Base-by-base conservation (phyloP, 192 early-diverging fungal species). In the Linnemannia elongata region DNA sequence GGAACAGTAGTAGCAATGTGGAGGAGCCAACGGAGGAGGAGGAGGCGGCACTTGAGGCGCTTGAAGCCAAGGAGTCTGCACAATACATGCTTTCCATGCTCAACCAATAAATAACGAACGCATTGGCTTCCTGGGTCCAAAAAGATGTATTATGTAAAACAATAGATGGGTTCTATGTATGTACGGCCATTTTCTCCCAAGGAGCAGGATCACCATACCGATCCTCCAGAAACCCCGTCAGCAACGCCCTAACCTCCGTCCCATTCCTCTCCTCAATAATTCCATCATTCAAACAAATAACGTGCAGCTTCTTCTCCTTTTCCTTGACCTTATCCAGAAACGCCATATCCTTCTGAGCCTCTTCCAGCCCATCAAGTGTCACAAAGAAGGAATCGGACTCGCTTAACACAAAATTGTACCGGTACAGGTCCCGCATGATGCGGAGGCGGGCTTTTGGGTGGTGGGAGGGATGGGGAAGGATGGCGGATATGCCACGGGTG, bases 21-120 rank as follows among this genome's bases (percentile, higher is more conserved):
- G 70, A 42, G 30, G 83, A 86, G 20, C 52, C 77, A 7, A 78
- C 76, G 20, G 27, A 54, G 27, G 85, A 81, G 52, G 85, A 87
- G 7, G 85, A 87, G 9, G 22, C 57, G 17, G 85, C 85, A 6
- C 35, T 87, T 27, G 85, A 87, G 27, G 76, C 76, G 18, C 60
- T 87, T 22, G 85, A 87, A 39, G 85, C 85, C 24, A 81, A 78
- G 49, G 85, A 87, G 52, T 87, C 72, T 78, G 80, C 57, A 35
- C 79, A 87, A 44, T 87, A 87, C 45, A 75, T 81, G 38, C 76
- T 87, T 35, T 76, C 45, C 6, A 54, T 87, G 24, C 71, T 86
- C 60, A 30, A 24, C 27, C 12, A 66, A 33, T 63, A 63, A 63
- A 33, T 4, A 30, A 30, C 10, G 38, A 39, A 39, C 6, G 3